These are phyloP conservation scores for Exophiala sp. DNA, from an alignment of 2,329 filamentous ascomycete species.

Conservation along the genomic window DNA sequence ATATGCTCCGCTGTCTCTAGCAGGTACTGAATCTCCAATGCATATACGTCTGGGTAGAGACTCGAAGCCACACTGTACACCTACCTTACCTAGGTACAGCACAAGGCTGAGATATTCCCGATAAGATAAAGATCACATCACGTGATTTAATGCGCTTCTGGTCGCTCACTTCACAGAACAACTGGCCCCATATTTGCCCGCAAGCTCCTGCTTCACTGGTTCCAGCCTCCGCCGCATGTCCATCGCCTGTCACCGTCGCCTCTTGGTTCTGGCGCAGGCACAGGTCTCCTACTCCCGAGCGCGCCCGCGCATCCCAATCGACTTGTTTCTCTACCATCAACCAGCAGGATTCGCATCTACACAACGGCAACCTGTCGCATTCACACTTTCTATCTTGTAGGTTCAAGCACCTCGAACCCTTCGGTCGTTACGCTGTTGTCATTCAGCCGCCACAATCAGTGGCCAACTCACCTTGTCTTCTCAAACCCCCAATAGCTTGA, in stretches of 20 bases:
- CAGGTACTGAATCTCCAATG: too few species aligned
- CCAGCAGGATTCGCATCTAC: constrained; percentile 15
- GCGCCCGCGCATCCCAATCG: constrained; percentile 6
- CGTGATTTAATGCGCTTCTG: too few species aligned
- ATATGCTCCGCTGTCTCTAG: too few species aligned
- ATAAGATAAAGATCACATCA: too few species aligned
- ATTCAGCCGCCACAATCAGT: constrained; percentile 3
- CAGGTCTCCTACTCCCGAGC: neutral
- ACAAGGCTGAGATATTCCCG: too few species aligned
- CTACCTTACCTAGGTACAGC: too few species aligned
- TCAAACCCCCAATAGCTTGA: constrained; percentile 5
- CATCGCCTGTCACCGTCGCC: neutral
- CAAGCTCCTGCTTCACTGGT: too few species aligned
- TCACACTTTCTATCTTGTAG: constrained; percentile 23
- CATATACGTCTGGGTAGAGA: too few species aligned
- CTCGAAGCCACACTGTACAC: too few species aligned
- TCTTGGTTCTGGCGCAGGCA: neutral
- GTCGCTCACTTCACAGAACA: too few species aligned
- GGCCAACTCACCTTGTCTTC: constrained; percentile 14
- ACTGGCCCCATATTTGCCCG: too few species aligned
- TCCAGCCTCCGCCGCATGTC: neutral
- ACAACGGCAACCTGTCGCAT: constrained; percentile 12
- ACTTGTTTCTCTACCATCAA: constrained; percentile 14
- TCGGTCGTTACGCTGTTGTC: constrained; percentile 6
- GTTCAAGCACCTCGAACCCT: constrained; percentile 19